Conservation (phyloP, 2,329 filamentous ascomycete species). For the Karstenula rhodostoma region DNA sequence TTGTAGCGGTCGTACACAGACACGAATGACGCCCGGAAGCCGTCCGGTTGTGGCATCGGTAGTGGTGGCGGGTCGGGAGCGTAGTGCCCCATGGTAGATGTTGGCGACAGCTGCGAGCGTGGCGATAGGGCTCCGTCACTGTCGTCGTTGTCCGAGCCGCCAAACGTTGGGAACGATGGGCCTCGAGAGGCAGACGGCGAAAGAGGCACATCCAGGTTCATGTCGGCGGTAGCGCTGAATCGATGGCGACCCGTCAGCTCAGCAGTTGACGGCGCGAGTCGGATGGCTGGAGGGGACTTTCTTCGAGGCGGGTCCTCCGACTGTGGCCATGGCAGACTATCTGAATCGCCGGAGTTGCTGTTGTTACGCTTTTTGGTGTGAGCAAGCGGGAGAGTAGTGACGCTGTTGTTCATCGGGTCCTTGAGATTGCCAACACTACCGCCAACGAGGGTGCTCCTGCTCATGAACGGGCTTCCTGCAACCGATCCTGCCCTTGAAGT, state of each 20-base stretch:
- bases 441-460: conserved; percentile 46
- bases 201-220: conserved; percentile 43
- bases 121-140: conserved; percentile 35
- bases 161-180: conserved; percentile 32
- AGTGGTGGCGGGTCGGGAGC: conserved; percentile 32
- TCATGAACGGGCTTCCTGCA: conserved; percentile 37
- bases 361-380: conserved; percentile 24
- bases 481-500: conserved; percentile 46
- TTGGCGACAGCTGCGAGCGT: conserved; percentile 29
- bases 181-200: conserved; percentile 37
- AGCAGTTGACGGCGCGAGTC: conserved; percentile 47
- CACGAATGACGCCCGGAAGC: conserved; percentile 36
- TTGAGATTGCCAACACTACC: conserved; percentile 40
- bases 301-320: conserved; percentile 28
- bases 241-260: conserved; percentile 47
- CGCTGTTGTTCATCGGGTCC: conserved; percentile 43
- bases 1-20: conserved; percentile 25
- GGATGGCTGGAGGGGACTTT: conserved; percentile 24
- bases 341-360: conserved; percentile 24
- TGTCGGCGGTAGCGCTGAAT: conserved; percentile 44
- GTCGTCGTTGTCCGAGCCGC: conserved; percentile 37
- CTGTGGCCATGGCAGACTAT: conserved; percentile 24
- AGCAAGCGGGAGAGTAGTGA: conserved; percentile 42
- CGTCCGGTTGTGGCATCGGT: conserved; percentile 38
- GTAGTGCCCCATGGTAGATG: conserved; percentile 33